A percentile compares a stretch with the other conserved stretches of the same genome.
Conservation (phyloP, 768 basidiomycete species). For the Botryobasidium botryosum region DNA sequence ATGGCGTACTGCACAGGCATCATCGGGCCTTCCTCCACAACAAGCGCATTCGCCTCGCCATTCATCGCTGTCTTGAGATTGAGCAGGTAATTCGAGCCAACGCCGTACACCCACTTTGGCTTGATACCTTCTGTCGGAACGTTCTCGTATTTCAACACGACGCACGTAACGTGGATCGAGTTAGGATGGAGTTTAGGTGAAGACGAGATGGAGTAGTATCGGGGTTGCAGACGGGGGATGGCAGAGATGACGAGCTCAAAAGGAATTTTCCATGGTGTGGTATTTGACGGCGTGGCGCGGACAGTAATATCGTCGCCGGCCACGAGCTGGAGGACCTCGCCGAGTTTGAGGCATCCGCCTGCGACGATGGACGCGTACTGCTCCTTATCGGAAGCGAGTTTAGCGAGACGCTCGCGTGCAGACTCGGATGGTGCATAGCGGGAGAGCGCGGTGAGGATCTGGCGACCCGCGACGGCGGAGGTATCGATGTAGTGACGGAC, state of each 20-base stretch:
- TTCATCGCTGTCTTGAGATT: slow-evolving; percentile 71
- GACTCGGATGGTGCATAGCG: slow-evolving; percentile 75
- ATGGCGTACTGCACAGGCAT: slow-evolving; percentile 59
- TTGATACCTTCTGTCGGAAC: slow-evolving; percentile 31
- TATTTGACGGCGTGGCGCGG: slow-evolving; percentile 43
- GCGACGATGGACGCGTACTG: slow-evolving; percentile 61
- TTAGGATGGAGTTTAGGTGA: slow-evolving; percentile 85
- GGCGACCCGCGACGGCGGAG: slow-evolving; percentile 84
- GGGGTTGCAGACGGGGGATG: slow-evolving; percentile 85
- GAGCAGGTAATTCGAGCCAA: slow-evolving; percentile 88
- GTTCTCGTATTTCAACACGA: slow-evolving; percentile 86
- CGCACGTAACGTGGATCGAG: slow-evolving; percentile 84
- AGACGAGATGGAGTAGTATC: slow-evolving; percentile 97
- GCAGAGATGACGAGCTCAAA: slow-evolving; percentile 94
- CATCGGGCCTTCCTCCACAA: slow-evolving; percentile 24
- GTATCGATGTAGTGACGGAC: slow-evolving; percentile 96
- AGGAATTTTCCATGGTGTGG: slow-evolving; percentile 78
- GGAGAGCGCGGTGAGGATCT: slow-evolving; percentile 72
- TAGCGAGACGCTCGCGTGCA: slow-evolving; percentile 55
- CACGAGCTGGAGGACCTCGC: slow-evolving; percentile 82
- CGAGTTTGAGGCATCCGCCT: slow-evolving; percentile 76
- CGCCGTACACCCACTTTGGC: slow-evolving; percentile 64
- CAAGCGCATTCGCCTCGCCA: slow-evolving; percentile 31
- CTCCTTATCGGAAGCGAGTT: slow-evolving; percentile 75
- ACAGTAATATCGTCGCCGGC: slow-evolving; percentile 56